phyloP scores from a whole-genome alignment of 2,329 filamentous ascomycete genomes.

The Amauroascus niger region DNA sequence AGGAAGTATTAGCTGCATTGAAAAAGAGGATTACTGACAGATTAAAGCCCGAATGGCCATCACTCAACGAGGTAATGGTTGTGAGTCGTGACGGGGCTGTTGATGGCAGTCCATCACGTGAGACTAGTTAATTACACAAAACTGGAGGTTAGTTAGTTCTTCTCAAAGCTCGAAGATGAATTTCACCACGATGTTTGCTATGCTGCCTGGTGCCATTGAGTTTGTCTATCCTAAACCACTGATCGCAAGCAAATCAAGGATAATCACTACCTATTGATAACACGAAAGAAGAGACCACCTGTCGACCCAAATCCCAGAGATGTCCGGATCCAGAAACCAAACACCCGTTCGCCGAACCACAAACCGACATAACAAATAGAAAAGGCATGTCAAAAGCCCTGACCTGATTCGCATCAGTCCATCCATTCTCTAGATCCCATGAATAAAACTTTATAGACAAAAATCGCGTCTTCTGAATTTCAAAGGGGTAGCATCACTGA shows the following conservation, averaged over 20 bases:
- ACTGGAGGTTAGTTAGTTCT: too few relatives aligned
- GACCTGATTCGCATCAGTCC: conserved; percentile 2
- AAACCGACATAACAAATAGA: not conserved
- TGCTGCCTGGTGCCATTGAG: not conserved
- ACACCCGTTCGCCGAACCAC: not conserved
- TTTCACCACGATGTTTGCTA: too few relatives aligned
- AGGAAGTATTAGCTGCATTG: conserved; percentile 1
- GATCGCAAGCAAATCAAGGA: not conserved
- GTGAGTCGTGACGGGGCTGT: too few relatives aligned
- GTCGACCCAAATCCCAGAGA: not conserved
- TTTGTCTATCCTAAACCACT: not conserved
- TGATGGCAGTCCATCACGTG: too few relatives aligned
- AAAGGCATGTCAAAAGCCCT: not conserved
- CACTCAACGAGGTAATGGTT: not conserved
- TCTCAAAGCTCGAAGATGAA: too few relatives aligned
- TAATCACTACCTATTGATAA: too few relatives aligned
- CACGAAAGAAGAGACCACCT: not conserved
- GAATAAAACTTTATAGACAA: not conserved
- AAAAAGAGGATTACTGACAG: not conserved
- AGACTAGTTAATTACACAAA: too few relatives aligned
- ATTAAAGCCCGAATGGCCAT: not conserved
- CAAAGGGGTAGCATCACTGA: not conserved
- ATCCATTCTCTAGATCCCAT: not conserved
- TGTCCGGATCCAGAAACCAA: not conserved
- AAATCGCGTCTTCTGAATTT: too few relatives aligned